Evolutionary conservation across 176 grass and related monocot genomes (phyloP), one percentile per base, ranked within the genome.

Genomic region (Tillandsia leiboldiana): DNA sequence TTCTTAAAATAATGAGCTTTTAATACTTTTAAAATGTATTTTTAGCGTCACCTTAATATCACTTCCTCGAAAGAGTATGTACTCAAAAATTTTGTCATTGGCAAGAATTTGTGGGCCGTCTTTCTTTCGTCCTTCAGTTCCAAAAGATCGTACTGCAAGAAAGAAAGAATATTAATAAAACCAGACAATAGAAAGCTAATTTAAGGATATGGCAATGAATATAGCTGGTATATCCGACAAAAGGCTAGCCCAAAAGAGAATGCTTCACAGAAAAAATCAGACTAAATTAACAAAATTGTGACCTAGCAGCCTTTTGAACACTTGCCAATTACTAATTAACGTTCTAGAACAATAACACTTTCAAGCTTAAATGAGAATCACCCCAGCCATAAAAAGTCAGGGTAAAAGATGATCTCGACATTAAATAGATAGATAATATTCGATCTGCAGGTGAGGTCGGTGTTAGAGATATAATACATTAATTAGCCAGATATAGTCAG

Each of bases 41-140:
- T 61, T 61, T 61, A 14, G 10, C 2, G 2, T 15, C 78, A 96
- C 91, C 86, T 90, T 96, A 70, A 96, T 96, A 74, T 96, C 86
- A 53, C 77, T 90, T 78, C 91, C 91, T 6, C 87, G 76, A 49
- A 96, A 96, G 70, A 96, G 84, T 71, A 96, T 90, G 65, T 84
- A 90, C 76, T 96, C 91, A 1, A 87, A 96, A 57, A 96, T 72
- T 66, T 82, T 96, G 76, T 90, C 87, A 28, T 79, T 87, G 49
- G 81, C 65, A 14, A 81, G 81, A 80, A 96, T 77, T 51, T 90
- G 91, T 65, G 85, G 63, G 1, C 91, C 91, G 1, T 96, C 91
- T 69, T 89, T 84, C 83, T 96, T 96, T 64, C 91, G 75, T 13
- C 91, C 91, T 87, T 96, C 91, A 0, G 91, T 96, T 65, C 91